Base-by-base conservation (phyloP, 495 filamentous ascomycete species). In the Hyaloscypha finlandica region DNA sequence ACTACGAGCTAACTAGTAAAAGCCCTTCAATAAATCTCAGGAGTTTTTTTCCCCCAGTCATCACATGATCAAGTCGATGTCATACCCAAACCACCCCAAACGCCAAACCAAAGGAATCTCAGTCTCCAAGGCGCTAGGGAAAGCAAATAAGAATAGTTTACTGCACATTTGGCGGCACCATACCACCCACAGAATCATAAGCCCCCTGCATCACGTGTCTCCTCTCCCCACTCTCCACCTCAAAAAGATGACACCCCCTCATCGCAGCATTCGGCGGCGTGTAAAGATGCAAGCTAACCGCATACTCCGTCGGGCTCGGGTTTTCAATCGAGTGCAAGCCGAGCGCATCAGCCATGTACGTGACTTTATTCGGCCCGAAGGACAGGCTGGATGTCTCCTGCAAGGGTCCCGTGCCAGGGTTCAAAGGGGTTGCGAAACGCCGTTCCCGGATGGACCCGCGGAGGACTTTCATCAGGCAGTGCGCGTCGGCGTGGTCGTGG, bases 281-380 rank as follows among this genome's bases (percentile, higher is more conserved):
- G 73, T 97, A 97, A 54, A 97, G 76, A 79, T 97, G 94, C 54
- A 97, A 79, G 39, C 92, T 95, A 62, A 97, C 88, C 66, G 94
- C 94, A 70, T 88, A 85, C 66, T 93, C 85, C 59, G 84, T 79
- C 4, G 80, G 78, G 74, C 89, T 85, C 6, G 85, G 85, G 69
- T 97, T 97, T 66, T 86, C 86, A 42, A 97, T 90, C 12, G 86
- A 83, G 75, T 97, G 94, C 14, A 97, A 80, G 4, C 94, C 94
- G 52, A 96, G 85, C 83, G 14, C 81, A 71, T 96, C 92, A 14
- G 90, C 88, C 83, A 96, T 96, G 74, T 96, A 96, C 0, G 90
- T 87, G 1, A 94, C 91, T 64, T 90, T 63, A 42, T 70, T 60
- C 35, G 29, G 16, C 2, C 59, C 65, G 55, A 70, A 68, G n/a